Conservation (phyloP, 2,329 filamentous ascomycete species). For the Bimuria novae-zelandiae region DNA sequence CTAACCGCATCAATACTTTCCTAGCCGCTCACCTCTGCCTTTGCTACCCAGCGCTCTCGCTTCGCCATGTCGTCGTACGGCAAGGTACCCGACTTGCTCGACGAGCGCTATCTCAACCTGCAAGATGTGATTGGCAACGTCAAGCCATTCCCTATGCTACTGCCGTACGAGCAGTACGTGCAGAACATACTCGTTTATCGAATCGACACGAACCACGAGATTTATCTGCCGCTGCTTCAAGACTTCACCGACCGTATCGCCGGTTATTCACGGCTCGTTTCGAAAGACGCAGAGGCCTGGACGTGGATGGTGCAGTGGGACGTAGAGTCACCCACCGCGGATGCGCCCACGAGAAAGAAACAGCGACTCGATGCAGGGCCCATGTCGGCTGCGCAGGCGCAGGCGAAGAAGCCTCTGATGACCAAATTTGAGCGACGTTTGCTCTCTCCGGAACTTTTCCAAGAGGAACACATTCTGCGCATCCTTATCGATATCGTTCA, state of each 20-base stretch:
- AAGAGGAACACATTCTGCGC: conserved; percentile 34
- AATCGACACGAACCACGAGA: conserved; percentile 30
- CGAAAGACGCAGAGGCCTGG: conserved; percentile 35
- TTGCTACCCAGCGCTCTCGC: background rate
- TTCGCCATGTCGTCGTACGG: conserved; percentile 34
- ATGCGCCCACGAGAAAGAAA: conserved; percentile 27
- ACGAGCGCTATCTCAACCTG: conserved; percentile 35
- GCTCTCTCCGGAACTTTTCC: conserved; percentile 29
- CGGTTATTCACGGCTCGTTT: no score
- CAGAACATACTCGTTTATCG: conserved; percentile 31
- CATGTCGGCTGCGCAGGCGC: no score
- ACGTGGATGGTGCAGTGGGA: conserved; percentile 42
- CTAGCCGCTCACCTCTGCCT: conserved; percentile 1
- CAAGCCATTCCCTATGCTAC: conserved; percentile 34
- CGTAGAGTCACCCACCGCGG: conserved; percentile 16
- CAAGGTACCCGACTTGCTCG: conserved; percentile 36
- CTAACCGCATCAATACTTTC: background rate
- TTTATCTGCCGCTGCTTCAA: conserved; percentile 34
- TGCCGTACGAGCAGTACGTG: conserved; percentile 37
- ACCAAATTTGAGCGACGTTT: conserved; percentile 24
- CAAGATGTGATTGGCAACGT: conserved; percentile 40
- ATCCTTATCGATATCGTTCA: conserved; percentile 41
- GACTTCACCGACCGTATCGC: conserved; percentile 32
- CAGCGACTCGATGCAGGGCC: conserved; percentile 24
- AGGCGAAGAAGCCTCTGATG: background rate